These are phyloP conservation scores for Madurella fahalii DNA, from an alignment of 2,329 filamentous ascomycete species.

Conservation along the genomic window DNA sequence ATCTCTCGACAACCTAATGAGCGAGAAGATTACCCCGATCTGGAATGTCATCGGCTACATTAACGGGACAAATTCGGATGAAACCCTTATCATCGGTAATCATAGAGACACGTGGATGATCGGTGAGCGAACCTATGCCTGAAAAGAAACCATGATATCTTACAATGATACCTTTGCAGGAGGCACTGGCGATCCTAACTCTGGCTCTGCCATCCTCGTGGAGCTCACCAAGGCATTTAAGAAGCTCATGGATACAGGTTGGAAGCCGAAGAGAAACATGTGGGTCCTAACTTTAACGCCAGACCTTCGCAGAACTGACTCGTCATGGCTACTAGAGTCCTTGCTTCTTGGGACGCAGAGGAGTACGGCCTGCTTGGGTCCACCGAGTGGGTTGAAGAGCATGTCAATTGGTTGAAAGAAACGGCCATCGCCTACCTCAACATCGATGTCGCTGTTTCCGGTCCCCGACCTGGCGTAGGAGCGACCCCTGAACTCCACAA, in stretches of 20 bases:
- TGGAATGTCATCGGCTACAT: slow-evolving; percentile 89
- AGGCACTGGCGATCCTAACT: slow-evolving; percentile 80
- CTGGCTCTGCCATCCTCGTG: slow-evolving; percentile 83
- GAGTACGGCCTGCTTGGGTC: slow-evolving; percentile 92
- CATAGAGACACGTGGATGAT: slow-evolving; percentile 95
- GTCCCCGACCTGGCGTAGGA: slow-evolving; percentile 32
- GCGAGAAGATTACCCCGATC: slow-evolving; percentile 73
- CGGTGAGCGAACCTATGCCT: slow-evolving; percentile 1
- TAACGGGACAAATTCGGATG: slow-evolving; percentile 70
- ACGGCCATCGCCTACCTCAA: slow-evolving; percentile 86
- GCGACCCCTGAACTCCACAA: slow-evolving; percentile 43
- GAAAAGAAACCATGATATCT: no score
- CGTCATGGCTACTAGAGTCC: slow-evolving; percentile 46
- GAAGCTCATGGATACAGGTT: slow-evolving; percentile 69
- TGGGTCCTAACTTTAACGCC: not conserved
- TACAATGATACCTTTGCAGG: slow-evolving; percentile 36
- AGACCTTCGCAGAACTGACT: not conserved
- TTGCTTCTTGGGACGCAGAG: slow-evolving; percentile 91
- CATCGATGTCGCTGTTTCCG: slow-evolving; percentile 76
- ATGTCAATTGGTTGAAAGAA: slow-evolving; percentile 65
- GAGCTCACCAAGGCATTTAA: slow-evolving; percentile 84
- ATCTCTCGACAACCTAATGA: slow-evolving; percentile 80
- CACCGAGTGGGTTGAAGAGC: slow-evolving; percentile 88
- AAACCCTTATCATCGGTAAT: slow-evolving; percentile 84
- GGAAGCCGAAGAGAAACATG: slow-evolving; percentile 89